Evolutionary conservation across 371 early-diverging fungal species (phyloP), one percentile per base, ranked within the genome.

Genomic region (Syncephalis plumigaleata): DNA sequence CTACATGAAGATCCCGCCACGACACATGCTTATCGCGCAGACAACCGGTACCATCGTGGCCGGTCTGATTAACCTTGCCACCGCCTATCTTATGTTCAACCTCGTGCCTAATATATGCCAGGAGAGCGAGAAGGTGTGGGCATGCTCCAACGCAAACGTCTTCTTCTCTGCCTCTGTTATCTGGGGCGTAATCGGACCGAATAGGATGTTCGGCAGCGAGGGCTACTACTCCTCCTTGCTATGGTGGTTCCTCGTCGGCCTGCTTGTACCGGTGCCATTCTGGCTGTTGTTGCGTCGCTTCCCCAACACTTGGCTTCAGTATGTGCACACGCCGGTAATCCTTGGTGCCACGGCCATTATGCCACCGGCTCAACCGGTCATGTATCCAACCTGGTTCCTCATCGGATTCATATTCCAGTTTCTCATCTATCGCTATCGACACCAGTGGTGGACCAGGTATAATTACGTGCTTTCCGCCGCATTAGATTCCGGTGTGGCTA

Each of bases 141-240:
- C 64, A 16, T 58, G 60, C 49, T 54, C 52, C 15, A 57, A 50
- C 17, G 51, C 62, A 15, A 50, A 62, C 26, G 47, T 57, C 21
- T 64, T 67, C 38, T 55, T 61, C 42, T 58, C 59, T 17, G 59
- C 64, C 1, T 57, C 65, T 5, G 59, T 67, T 27, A 56, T 64
- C 23, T 84, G 79, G 82, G 84, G 84, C 44, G 70, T 78, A 2
- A 68, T 87, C n/a, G 84, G 84, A 8, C 84, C 87, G 9, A 46
- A 60, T 18, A 67, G 61, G 42, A 75, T 80, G 73, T 80, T 82
- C 54, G 72, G 83, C 5, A 60, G 66, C 7, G 68, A 74, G 8
- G 54, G 63, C n/a, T n/a, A 24, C 25, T 86, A 86, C 63, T 70
- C 71, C 50, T 59, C 71, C 1, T 50, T 72, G 18, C 54, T 70